Base-by-base conservation (phyloP, 768 basidiomycete species). In the Kwoniella sp. region DNA sequence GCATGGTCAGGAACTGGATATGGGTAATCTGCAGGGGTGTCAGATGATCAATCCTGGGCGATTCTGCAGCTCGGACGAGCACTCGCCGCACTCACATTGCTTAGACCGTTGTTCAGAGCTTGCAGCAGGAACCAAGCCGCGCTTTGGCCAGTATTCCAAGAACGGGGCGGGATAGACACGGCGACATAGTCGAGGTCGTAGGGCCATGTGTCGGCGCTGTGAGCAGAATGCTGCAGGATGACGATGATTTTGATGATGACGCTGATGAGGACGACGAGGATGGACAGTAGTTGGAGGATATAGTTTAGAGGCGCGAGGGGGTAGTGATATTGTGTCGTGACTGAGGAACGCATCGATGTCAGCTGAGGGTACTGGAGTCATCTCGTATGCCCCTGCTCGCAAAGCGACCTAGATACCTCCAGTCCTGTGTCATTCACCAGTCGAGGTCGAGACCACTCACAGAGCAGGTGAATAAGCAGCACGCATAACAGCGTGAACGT, bases 271-370 rank as follows among this genome's bases (percentile, higher is more conserved):
- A 93, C 83, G 3, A 86, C 84, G 28, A 81, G 77, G 23, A 91
- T 89, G 7, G 88, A 89, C 2, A 84, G 82, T 17, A 98, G 70
- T 71, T 98, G 95, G 28, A 96, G 82, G 46, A 84, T 78, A 74
- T 88, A 99, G 77, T 99, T 99, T 65, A 88, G 81, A 5, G 85
- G 86, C 0, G 91, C 89, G 33, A 99, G 84, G 0, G 90, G 89
- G 81, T 87, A 88, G 73, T 99, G 95, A 60, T 93, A 96, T 70
- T 93, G 89, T 0, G 86, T 87, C 4, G 95, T 96, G 77, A 99
- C 68, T 70, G 43, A 2, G 7, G 33, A 23, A 27, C n/a, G n/a
- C n/a, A n/a, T n/a, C n/a, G n/a, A n/a, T n/a, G n/a, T n/a, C n/a
- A n/a, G n/a, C n/a, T n/a, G n/a, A n/a, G n/a, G n/a, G n/a, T n/a